Conservation (phyloP, 1,139 yeast genomes). For the Candida gigantensis region DNA sequence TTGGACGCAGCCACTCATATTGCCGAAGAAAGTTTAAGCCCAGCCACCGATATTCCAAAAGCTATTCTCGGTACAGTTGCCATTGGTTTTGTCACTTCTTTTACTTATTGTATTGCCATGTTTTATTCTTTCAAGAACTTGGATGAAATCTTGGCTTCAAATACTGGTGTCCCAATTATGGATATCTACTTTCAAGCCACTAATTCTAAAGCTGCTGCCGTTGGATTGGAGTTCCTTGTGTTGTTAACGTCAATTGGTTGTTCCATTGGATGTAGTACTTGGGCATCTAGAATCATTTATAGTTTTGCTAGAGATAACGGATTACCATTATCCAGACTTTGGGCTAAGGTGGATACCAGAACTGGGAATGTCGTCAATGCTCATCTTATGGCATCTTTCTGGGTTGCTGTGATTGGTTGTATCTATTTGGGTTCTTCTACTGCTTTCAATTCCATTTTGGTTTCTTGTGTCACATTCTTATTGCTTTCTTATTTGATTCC, state of each 20-base stretch:
- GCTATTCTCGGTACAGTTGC: constrained; percentile 67
- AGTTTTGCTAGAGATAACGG: constrained; percentile 70
- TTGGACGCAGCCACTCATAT: constrained; percentile 69
- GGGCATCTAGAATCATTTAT: constrained; percentile 79
- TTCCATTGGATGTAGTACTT: constrained; percentile 69
- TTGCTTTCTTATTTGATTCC: constrained; percentile 39
- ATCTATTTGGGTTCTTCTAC: constrained; percentile 45
- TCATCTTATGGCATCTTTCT: constrained; percentile 35
- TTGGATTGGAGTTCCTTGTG: constrained; percentile 57
- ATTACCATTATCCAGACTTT: constrained; percentile 38
- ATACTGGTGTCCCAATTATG: constrained; percentile 62
- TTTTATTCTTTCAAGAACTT: constrained; percentile 59
- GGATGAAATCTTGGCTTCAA: constrained; percentile 43
- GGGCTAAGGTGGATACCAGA: constrained; percentile 30
- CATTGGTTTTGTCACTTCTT: constrained; percentile 64
- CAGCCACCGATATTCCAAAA: constrained; percentile 61
- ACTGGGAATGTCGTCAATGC: constrained; percentile 40
- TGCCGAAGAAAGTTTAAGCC: constrained; percentile 65
- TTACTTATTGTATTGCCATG: constrained; percentile 60
- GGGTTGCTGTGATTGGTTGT: constrained; percentile 40
- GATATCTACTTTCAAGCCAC: constrained; percentile 64
- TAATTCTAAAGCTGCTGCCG: constrained; percentile 55
- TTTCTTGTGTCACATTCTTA: constrained; percentile 39
- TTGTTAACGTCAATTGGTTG: constrained; percentile 69
- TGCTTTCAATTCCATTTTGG: constrained; percentile 43